A percentile compares a stretch with the other conserved stretches of the same genome.
Evolutionary conservation across 495 filamentous ascomycete genomes (phyloP).

Genomic region (Daldinia vernicosa): DNA sequence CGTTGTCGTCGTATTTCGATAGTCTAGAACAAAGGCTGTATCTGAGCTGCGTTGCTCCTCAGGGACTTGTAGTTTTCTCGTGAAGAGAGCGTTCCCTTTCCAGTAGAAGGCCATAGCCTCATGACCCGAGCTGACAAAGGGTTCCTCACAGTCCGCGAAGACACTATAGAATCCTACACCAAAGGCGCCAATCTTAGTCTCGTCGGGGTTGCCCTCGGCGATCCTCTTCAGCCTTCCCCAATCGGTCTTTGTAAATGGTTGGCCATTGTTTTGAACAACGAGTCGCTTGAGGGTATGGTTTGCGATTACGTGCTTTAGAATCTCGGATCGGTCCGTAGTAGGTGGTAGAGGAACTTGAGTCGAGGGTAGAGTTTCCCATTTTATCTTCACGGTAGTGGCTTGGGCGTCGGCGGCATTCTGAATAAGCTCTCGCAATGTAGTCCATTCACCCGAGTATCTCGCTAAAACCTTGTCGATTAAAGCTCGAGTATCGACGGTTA

Average conservation of each 20-base stretch:
- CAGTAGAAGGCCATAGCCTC: conserved; percentile 99
- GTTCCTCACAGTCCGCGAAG: conserved; percentile 97
- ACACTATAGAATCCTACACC: conserved; percentile 99
- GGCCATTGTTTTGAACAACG: conserved; percentile 88
- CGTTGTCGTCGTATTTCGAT: conserved; percentile 84
- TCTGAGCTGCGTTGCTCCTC: conserved; percentile 67
- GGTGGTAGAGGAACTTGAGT: conserved; percentile 75
- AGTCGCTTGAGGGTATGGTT: conserved; percentile 86
- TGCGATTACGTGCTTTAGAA: conserved; percentile 81
- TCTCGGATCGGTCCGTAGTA: conserved; percentile 69
- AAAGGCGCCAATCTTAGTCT: conserved; percentile 98
- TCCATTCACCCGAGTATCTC: conserved; percentile 94
- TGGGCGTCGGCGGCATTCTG: conserved; percentile 98
- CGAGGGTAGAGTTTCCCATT: conserved; percentile 88
- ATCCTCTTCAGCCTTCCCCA: conserved; percentile 96
- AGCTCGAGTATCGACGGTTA: conserved; percentile 96
- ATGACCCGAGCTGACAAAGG: conserved; percentile 89
- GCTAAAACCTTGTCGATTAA: conserved; percentile 98
- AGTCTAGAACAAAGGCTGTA: conserved; percentile 92
- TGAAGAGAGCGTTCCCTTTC: conserved; percentile 95
- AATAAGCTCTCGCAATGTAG: conserved; percentile 86
- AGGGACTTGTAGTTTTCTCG: conserved; percentile 76
- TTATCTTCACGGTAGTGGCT: conserved; percentile 87
- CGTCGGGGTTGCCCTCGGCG: conserved; percentile 97
- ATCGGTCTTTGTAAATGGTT: conserved; percentile 83